A percentile compares a stretch with the other conserved stretches of the same genome.
These are phyloP conservation scores for Anethum foeniculum DNA, from an alignment of 140 eudicot species.

Conservation along the genomic window DNA sequence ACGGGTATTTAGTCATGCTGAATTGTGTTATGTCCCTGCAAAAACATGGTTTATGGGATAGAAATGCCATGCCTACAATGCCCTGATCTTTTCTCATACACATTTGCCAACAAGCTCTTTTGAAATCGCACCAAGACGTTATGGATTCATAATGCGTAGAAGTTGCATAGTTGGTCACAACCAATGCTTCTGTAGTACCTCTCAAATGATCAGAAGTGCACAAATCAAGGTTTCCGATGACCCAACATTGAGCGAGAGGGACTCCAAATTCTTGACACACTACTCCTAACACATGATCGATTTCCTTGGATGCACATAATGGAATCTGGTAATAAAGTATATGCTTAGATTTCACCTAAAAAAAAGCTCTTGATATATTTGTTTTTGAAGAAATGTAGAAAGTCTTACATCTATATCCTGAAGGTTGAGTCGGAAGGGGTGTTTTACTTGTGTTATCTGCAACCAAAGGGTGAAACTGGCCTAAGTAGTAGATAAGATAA, in stretches of 20 bases:
- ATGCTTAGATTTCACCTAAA: not conserved
- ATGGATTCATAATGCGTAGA: not conserved
- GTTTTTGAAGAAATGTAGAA: not conserved
- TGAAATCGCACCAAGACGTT: not conserved
- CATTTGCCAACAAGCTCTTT: not conserved
- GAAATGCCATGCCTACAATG: not conserved
- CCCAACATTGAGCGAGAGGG: constrained; percentile 4
- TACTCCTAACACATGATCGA: not conserved
- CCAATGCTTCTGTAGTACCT: not conserved
- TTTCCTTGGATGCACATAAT: not conserved
- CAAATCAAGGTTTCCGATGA: not conserved
- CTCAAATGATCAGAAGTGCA: not conserved
- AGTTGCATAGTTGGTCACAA: not conserved
- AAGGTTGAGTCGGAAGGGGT: not conserved
- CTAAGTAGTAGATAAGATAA: not conserved
- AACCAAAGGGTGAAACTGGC: not conserved
- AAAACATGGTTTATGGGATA: not conserved
- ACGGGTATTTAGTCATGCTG: not conserved
- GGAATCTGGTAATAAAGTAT: not conserved
- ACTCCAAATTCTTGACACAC: not conserved
- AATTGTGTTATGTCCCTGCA: not conserved
- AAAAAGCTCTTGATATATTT: not conserved
- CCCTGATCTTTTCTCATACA: not conserved
- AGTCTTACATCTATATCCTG: not conserved
- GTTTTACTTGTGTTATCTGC: constrained; percentile 1